Percentiles rank a stretch among this genome's conserved stretches.
Evolutionary conservation across 2,329 filamentous ascomycete genomes (phyloP).

Genomic region (Trichoderma pleuroti): DNA sequence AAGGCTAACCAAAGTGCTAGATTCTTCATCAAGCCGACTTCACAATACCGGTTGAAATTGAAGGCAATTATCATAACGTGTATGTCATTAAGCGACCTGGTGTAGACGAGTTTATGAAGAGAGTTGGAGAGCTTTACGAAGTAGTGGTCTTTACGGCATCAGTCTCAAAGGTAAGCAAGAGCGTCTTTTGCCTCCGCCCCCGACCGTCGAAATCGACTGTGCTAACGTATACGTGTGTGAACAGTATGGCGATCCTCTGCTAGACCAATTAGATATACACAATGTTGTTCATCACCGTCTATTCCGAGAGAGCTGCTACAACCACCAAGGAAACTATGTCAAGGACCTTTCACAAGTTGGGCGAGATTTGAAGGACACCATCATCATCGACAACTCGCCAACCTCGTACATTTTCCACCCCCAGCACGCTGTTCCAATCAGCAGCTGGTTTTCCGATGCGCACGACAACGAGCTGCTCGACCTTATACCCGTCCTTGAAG

Average conservation of each 20-base stretch:
- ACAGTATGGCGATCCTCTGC: conserved; percentile 89
- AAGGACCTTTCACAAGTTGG: conserved; percentile 98
- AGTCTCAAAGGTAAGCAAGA: conserved; percentile 75
- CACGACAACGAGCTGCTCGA: conserved; percentile 98
- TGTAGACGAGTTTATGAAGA: conserved; percentile 98
- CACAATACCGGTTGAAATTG: conserved; percentile 97
- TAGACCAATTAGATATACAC: conserved; percentile 97
- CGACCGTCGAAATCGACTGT: not conserved
- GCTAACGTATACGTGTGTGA: not conserved
- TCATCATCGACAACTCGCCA: conserved; percentile 99
- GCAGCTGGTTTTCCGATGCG: conserved; percentile 99
- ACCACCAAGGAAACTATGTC: conserved; percentile 98
- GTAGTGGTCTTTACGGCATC: conserved; percentile 98
- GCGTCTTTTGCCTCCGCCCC: not conserved
- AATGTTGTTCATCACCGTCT: conserved; percentile 92
- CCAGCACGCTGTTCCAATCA: conserved; percentile 97
- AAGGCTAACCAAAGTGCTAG: conserved; percentile 44
- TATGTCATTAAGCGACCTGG: conserved; percentile 99
- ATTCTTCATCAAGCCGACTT: conserved; percentile 98
- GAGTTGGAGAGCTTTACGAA: conserved; percentile 95
- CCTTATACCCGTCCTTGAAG: conserved; percentile 95
- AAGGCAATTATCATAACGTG: conserved; percentile 98
- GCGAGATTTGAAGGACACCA: conserved; percentile 91
- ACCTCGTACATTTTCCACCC: conserved; percentile 99
- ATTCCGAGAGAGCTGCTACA: conserved; percentile 98